Conservation (phyloP, 2,329 filamentous ascomycete genomes). For the Colletotrichum tamarilloi region DNA sequence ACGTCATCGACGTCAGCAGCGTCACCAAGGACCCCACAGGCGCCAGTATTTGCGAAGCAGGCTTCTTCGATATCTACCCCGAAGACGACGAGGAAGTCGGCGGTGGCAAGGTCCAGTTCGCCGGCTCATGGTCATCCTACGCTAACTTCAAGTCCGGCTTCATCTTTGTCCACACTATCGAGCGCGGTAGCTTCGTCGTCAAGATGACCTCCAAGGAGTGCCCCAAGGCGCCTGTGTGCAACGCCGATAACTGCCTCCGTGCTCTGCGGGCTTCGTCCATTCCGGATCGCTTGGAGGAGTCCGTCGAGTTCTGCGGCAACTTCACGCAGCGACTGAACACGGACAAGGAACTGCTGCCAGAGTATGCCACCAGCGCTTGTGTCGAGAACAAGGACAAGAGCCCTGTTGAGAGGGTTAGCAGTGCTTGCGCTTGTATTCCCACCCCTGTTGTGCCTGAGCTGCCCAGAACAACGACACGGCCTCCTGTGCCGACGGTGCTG, state of each 20-base stretch:
- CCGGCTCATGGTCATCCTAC: constrained; percentile 38
- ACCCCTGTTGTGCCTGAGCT: constrained; percentile 39
- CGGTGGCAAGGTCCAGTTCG: constrained; percentile 37
- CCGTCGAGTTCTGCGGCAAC: constrained; percentile 36
- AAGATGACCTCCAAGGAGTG: constrained; percentile 39
- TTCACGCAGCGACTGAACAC: constrained; percentile 28
- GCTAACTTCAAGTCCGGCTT: constrained; percentile 39
- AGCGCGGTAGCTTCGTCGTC: constrained; percentile 39
- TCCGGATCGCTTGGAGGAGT: constrained; percentile 37
- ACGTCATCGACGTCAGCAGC: constrained; percentile 45
- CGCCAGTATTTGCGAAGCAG: constrained; percentile 52
- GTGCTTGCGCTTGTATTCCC: constrained; percentile 38
- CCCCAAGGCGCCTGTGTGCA: constrained; percentile 31
- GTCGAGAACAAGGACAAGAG: constrained; percentile 21
- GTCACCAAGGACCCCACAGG: constrained; percentile 49
- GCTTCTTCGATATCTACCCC: constrained; percentile 58
- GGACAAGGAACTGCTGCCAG: constrained; percentile 32
- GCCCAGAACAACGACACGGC: constrained; percentile 39
- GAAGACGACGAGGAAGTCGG: constrained; percentile 41
- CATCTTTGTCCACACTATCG: constrained; percentile 39
- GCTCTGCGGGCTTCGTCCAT: constrained; percentile 35
- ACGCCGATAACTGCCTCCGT: constrained; percentile 40
- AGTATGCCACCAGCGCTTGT: constrained; percentile 36
- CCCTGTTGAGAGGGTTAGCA: constrained; percentile 37
- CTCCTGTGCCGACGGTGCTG: constrained; percentile 39